These are phyloP conservation scores for Aspergillus bombycis DNA, from an alignment of 2,329 filamentous ascomycete genomes.

Conservation along the genomic window DNA sequence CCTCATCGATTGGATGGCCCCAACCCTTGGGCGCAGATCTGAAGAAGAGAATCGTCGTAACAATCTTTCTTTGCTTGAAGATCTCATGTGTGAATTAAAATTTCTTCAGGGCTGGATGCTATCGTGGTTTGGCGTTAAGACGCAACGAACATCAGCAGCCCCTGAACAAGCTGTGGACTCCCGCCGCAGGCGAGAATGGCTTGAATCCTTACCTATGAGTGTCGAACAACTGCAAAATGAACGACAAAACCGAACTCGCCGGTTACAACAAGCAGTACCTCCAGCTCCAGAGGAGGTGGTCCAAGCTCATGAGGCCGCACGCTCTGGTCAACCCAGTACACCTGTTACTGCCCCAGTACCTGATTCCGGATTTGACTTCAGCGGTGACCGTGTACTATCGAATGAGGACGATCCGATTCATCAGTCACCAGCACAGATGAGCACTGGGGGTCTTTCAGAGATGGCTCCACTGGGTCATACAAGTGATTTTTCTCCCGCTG, in stretches of 20 bases:
- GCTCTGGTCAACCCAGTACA: slow-evolving; percentile 14
- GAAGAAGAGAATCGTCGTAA: slow-evolving; percentile 44
- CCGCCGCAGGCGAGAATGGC: slow-evolving; percentile 26
- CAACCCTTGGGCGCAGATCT: slow-evolving; percentile 42
- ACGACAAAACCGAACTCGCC: slow-evolving; percentile 25
- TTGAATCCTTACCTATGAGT: slow-evolving; percentile 33
- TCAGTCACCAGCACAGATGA: slow-evolving; percentile 44
- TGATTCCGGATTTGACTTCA: slow-evolving; percentile 23
- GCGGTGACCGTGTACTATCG: slow-evolving; percentile 26
- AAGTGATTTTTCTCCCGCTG: slow-evolving; percentile 20
- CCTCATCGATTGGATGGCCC: slow-evolving; percentile 48
- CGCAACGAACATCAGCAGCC: slow-evolving; percentile 17
- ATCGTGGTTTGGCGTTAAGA: slow-evolving; percentile 33
- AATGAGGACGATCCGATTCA: slow-evolving; percentile 42
- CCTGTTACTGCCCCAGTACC: slow-evolving; percentile 15
- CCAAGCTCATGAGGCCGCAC: slow-evolving; percentile 13
- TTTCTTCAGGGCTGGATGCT: slow-evolving; percentile 36
- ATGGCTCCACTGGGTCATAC: slow-evolving; percentile 29
- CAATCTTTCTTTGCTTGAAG: slow-evolving; percentile 40
- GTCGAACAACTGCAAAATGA: slow-evolving; percentile 37
- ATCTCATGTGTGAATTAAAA: slow-evolving; percentile 41
- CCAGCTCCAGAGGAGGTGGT: slow-evolving; percentile 21
- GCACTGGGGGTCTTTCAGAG: slow-evolving; percentile 35
- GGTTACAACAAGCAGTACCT: slow-evolving; percentile 15
- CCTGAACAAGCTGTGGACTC: slow-evolving; percentile 20